Evolutionary conservation across 106 monocot genomes (phyloP), one percentile per base, ranked within the genome.

Genomic region (Platanthera guangdongensis): DNA sequence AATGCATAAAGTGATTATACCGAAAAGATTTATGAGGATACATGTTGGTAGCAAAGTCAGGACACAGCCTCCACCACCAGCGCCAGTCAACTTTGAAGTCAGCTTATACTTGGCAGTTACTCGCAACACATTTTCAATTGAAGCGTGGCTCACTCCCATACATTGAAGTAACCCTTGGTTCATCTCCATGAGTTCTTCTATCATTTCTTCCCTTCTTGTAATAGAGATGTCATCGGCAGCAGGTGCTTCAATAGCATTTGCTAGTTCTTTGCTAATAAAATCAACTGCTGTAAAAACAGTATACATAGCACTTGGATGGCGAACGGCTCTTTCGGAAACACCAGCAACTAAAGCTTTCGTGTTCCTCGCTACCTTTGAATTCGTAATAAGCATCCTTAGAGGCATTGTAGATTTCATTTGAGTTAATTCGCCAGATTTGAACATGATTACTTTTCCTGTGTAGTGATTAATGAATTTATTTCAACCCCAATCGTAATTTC

Each of bases 31-130:
- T 52, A 76, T 10, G 55, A 86, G 90, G 86, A 92, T 93, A 96
- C 93, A 39, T 48, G 83, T 86, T 39, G 91, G 96, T 18, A 93
- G 72, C 54, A 89, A 84, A 47, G 96, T 97, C 86, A 97, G 81
- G 57, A 97, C 93, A 77, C 96, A 97, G 8, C 96, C 96, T 73
- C 96, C 96, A 67, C 96, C 96, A 78, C 96, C 96, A 80, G 96
- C 96, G 11, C 93, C 96, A 18, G 96, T 97, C 60, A 97, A 80
- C 78, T 97, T 97, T 18, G 93, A 93, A 80, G 85, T 75, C 78
- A 97, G 73, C 57, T 93, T 97, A 71, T 84, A 89, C 75, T 89
- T 93, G 74, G 87, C 62, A 8, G 93, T 97, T 19, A 80, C 85
- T 57, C 74, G 81, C 83, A 97, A 78, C 52, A 97, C 93, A 5